Percentiles rank a stretch among this genome's conserved stretches.
phyloP scores from a whole-genome alignment of 805 yeast genomes.

The Isabelozyma gotoi region DNA sequence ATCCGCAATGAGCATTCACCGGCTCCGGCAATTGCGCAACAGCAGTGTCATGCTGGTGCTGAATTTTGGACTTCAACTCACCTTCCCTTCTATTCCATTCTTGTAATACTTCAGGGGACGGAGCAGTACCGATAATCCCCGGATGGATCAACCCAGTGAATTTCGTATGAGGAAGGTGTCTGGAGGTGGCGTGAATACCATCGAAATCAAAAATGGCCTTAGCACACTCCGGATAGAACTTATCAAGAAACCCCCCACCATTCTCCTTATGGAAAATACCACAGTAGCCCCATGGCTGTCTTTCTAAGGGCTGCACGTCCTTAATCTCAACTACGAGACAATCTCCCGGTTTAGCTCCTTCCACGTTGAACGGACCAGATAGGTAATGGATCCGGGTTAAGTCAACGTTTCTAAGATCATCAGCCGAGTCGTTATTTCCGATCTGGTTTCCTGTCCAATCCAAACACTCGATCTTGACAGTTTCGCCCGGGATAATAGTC shows the following conservation, averaged over 20 bases:
- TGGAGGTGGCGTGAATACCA: slow-evolving; percentile 48
- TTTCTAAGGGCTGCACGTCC: slow-evolving; percentile 51
- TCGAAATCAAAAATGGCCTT: slow-evolving; percentile 54
- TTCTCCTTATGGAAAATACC: slow-evolving; percentile 49
- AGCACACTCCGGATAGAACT: slow-evolving; percentile 50
- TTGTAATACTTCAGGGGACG: slow-evolving; percentile 40
- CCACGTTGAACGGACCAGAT: slow-evolving; percentile 48
- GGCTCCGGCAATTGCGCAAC: slow-evolving; percentile 45
- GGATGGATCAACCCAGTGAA: slow-evolving; percentile 54
- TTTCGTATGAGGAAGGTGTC: slow-evolving; percentile 50
- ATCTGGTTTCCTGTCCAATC: slow-evolving; percentile 59
- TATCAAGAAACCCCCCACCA: slow-evolving; percentile 53
- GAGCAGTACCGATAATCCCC: slow-evolving; percentile 52
- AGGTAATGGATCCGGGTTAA: slow-evolving; percentile 46
- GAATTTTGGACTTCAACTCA: slow-evolving; percentile 31
- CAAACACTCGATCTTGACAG: slow-evolving; percentile 48
- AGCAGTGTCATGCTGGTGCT: slow-evolving; percentile 26
- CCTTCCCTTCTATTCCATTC: slow-evolving; percentile 48
- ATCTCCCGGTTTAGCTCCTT: slow-evolving; percentile 49
- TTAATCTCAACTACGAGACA: slow-evolving; percentile 48
- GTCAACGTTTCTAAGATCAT: slow-evolving; percentile 47
- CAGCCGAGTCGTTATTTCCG: slow-evolving; percentile 46
- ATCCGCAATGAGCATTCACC: slow-evolving; percentile 40
- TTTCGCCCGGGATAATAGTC: slow-evolving; percentile 40
- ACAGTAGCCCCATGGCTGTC: slow-evolving; percentile 55